Evolutionary conservation across 2,329 filamentous ascomycete genomes (phyloP).

Genomic region (Parasarocladium wereldwijsianum): DNA sequence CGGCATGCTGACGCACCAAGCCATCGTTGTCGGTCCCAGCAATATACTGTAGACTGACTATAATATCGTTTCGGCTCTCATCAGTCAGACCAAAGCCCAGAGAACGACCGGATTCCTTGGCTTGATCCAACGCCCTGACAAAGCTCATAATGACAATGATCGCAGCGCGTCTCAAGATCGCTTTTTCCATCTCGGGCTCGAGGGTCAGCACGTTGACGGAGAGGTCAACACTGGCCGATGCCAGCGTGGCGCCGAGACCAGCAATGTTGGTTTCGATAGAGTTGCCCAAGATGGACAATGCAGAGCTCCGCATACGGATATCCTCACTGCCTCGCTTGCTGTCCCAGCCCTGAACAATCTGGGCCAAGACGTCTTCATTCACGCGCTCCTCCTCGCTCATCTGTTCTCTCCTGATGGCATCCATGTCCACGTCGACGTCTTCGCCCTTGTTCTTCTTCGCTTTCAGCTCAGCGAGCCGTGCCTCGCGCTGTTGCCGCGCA

Average conservation of each 20-base stretch:
- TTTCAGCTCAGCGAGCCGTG: slow-evolving; percentile 31
- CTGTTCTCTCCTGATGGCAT: slow-evolving; percentile 30
- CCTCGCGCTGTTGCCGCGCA: slow-evolving; percentile 35
- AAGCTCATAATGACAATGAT: slow-evolving; percentile 49
- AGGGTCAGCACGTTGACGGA: slow-evolving; percentile 47
- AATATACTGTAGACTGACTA: slow-evolving; percentile 48
- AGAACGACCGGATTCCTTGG: slow-evolving; percentile 27
- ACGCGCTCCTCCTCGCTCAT: slow-evolving; percentile 25
- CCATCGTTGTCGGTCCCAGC: slow-evolving; percentile 51
- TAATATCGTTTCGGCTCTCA: slow-evolving; percentile 44
- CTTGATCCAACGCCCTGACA: slow-evolving; percentile 41
- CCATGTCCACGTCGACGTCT: slow-evolving; percentile 26
- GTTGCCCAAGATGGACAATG: slow-evolving; percentile 48
- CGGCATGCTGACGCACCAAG: slow-evolving; percentile 51
- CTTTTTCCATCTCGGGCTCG: slow-evolving; percentile 44
- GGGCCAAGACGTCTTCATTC: slow-evolving; percentile 34
- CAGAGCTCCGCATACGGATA: slow-evolving; percentile 53
- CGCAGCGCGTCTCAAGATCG: slow-evolving; percentile 52
- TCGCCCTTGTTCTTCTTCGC: slow-evolving; percentile 32
- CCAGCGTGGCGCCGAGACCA: slow-evolving; percentile 36
- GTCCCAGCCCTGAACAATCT: slow-evolving; percentile 54
- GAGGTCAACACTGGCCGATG: slow-evolving; percentile 45
- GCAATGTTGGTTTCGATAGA: slow-evolving; percentile 45
- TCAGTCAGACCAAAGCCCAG: slow-evolving; percentile 40
- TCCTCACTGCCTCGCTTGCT: slow-evolving; percentile 53